Conservation (phyloP, 1,284 basidiomycete genomes). For the Phellopilus nigrolimitatus region DNA sequence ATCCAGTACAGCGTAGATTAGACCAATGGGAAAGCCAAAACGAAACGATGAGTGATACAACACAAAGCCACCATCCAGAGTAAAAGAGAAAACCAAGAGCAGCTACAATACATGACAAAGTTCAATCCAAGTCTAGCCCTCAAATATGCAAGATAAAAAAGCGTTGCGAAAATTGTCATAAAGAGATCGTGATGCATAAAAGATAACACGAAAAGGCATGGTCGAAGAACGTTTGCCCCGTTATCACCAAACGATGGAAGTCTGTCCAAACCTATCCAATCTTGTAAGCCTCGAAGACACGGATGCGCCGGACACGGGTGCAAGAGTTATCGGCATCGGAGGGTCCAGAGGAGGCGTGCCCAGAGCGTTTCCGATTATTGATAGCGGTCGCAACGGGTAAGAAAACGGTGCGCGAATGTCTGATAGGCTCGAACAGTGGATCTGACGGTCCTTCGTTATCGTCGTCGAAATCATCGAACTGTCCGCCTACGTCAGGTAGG, state of each 20-base stretch:
- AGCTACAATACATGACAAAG: conserved; percentile 6
- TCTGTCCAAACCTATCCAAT: not conserved
- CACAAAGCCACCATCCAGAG: not conserved
- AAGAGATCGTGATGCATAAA: conserved; percentile 2
- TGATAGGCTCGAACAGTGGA: not conserved
- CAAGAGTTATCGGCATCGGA: not conserved
- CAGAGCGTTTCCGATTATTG: not conserved
- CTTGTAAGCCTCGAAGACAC: conserved; percentile 19
- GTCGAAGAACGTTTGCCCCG: not conserved
- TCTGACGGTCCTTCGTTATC: conserved; percentile 29
- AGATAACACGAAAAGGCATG: not conserved
- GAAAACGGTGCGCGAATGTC: conserved; percentile 5
- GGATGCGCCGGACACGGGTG: conserved; percentile 18
- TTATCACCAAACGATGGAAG: not conserved
- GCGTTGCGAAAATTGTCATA: not conserved
- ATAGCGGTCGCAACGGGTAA: conserved; percentile 4
- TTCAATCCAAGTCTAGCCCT: conserved; percentile 3
- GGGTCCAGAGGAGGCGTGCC: not conserved
- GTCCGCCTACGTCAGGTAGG: conserved; percentile 30
- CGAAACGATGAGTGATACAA: conserved; percentile 1
- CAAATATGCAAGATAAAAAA: conserved; percentile 2
- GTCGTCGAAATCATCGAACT: conserved; percentile 43
- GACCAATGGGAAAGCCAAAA: not conserved
- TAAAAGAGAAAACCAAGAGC: not conserved
- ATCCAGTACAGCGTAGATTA: not conserved